These are phyloP conservation scores for Purpureocillium takamizusanense DNA, from an alignment of 2,329 filamentous ascomycete species.

Conservation along the genomic window DNA sequence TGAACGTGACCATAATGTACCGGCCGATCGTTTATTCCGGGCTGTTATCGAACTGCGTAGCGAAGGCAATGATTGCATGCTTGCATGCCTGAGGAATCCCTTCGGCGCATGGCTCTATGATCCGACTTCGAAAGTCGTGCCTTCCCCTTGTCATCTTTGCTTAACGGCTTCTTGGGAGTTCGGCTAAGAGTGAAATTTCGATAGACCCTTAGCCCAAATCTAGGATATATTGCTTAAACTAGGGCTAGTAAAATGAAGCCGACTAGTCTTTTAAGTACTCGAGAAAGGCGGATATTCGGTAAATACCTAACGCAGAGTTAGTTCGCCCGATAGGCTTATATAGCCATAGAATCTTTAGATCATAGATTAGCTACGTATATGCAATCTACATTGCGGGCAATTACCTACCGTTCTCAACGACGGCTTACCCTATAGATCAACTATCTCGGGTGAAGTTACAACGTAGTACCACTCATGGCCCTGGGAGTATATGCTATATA, in stretches of 20 bases:
- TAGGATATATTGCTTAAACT: not conserved
- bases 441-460: not conserved
- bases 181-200: too few species aligned
- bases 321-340: not conserved
- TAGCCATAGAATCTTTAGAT: conserved; percentile 1
- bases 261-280: conserved; percentile 1
- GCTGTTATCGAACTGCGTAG: too few species aligned
- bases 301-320: not conserved
- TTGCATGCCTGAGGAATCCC: too few species aligned
- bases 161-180: too few species aligned
- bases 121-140: too few species aligned
- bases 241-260: conserved; percentile 1
- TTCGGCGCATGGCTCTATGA: too few species aligned
- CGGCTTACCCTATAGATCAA: not conserved
- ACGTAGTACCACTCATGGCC: conserved; percentile 1
- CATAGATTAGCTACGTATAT: not conserved
- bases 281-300: not conserved
- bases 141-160: too few species aligned
- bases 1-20: too few species aligned
- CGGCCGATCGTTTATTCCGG: too few species aligned
- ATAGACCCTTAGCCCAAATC: not conserved
- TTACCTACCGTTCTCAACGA: not conserved
- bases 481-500: not conserved
- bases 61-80: too few species aligned
- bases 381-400: not conserved